These are phyloP conservation scores for Tranzscheliella williamsii DNA, from an alignment of 1,284 basidiomycete species.

Conservation along the genomic window DNA sequence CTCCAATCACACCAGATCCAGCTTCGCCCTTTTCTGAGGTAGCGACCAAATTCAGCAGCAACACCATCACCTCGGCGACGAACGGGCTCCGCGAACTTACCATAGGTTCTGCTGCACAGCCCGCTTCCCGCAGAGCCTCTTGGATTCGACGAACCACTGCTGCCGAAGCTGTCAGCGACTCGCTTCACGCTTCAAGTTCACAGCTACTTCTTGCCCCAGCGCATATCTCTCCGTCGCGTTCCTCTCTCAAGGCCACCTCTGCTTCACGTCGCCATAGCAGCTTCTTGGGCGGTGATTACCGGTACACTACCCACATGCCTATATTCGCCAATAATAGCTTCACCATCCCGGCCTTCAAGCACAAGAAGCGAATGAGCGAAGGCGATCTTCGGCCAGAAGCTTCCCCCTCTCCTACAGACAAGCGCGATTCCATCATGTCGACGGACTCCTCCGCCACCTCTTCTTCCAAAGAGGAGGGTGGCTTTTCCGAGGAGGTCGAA, in stretches of 20 bases:
- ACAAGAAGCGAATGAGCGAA: slow-evolving; percentile 4
- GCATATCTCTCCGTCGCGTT: neutral
- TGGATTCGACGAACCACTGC: slow-evolving; percentile 22
- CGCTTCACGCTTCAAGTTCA: slow-evolving; percentile 5
- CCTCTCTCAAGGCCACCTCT: neutral
- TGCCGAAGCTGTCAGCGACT: slow-evolving; percentile 26
- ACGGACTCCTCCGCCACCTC: slow-evolving; percentile 25
- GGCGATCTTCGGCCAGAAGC: neutral
- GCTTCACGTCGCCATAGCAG: slow-evolving; percentile 37
- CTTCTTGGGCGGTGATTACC: slow-evolving; percentile 21
- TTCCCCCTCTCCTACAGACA: neutral
- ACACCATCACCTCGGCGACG: neutral
- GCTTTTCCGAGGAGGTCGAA: slow-evolving; percentile 23
- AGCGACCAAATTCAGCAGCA: neutral
- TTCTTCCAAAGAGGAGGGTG: slow-evolving; percentile 16
- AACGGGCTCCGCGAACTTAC: slow-evolving; percentile 23
- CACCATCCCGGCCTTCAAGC: neutral
- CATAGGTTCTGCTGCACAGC: slow-evolving; percentile 27
- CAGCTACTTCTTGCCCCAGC: slow-evolving; percentile 7
- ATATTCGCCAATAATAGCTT: slow-evolving; percentile 28
- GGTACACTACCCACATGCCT: slow-evolving; percentile 14
- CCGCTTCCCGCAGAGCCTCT: slow-evolving; percentile 27
- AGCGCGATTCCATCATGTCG: slow-evolving; percentile 29
- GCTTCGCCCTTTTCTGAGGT: slow-evolving; percentile 3
- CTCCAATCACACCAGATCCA: slow-evolving; percentile 11